Evolutionary conservation across 2,329 filamentous ascomycete species (phyloP).

Genomic region (Cercospora sp.): DNA sequence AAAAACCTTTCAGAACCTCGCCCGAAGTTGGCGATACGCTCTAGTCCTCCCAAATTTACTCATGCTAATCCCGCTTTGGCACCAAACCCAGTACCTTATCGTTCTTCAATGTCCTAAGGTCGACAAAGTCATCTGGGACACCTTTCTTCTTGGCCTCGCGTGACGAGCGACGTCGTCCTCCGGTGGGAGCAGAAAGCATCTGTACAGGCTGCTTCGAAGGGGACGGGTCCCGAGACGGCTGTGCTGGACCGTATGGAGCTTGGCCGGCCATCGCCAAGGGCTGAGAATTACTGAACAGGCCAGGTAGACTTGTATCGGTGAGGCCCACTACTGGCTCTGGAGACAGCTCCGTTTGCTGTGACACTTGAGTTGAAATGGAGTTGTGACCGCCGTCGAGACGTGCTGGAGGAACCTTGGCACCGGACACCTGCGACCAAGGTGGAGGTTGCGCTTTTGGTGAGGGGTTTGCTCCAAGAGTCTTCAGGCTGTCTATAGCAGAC

Average conservation of each 20-base stretch:
- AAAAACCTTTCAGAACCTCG: not conserved
- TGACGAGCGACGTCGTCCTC: not conserved
- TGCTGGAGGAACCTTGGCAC: not conserved
- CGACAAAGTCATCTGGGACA: not conserved
- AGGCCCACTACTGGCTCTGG: not conserved
- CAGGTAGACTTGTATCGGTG: not conserved
- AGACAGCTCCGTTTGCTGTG: not conserved
- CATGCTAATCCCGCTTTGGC: not conserved
- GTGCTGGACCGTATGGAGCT: not conserved
- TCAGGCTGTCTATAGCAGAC: not conserved
- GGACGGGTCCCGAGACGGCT: not conserved
- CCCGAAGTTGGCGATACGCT: not conserved
- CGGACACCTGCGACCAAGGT: not conserved
- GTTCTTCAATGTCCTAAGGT: not conserved
- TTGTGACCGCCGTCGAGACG: not conserved
- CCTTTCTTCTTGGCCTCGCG: constrained; percentile 11
- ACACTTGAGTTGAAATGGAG: not conserved
- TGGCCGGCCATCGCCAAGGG: not conserved
- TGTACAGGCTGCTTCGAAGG: not conserved
- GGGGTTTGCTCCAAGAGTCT: not conserved
- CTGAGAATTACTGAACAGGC: not conserved
- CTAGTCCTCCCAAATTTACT: not conserved
- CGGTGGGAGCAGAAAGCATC: not conserved
- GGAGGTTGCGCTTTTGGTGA: not conserved
- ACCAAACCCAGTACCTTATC: constrained; percentile 5